Conservation (phyloP, 129 eudicot genomes). For the Sambucus nigra region DNA sequence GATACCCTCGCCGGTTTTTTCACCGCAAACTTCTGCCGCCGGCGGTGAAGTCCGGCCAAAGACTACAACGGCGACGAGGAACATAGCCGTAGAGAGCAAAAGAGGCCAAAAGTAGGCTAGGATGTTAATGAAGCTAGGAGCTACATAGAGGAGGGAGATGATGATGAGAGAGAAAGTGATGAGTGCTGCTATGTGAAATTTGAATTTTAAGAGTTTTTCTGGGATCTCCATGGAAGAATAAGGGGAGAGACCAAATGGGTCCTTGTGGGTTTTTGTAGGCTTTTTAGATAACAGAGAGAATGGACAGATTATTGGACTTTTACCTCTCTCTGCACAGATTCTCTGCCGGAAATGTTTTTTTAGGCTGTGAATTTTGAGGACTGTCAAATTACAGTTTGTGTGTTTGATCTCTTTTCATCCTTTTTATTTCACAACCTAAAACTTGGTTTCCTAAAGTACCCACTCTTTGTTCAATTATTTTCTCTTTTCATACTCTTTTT, state of each 20-base stretch:
- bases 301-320: conserved; percentile 3
- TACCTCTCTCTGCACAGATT: conserved; percentile 19
- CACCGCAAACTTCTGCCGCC: conserved; percentile 25
- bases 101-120: conserved; percentile 67
- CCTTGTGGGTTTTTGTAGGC: conserved; percentile 2
- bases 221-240: conserved; percentile 42
- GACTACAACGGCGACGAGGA: conserved; percentile 40
- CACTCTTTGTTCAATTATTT: background rate
- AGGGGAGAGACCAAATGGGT: conserved; percentile 2
- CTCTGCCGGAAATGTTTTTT: conserved; percentile 18
- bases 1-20: conserved; percentile 63
- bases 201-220: conserved; percentile 34
- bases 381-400: too few relatives aligned
- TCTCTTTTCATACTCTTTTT: background rate
- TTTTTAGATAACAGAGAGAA: background rate
- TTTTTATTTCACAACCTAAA: conserved; percentile 1
- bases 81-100: conserved; percentile 46
- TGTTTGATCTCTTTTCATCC: background rate
- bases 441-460: background rate
- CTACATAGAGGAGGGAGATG: conserved; percentile 19
- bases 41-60: conserved; percentile 52
- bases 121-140: conserved; percentile 37
- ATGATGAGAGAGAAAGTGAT: conserved; percentile 8
- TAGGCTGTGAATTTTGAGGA: too few relatives aligned
- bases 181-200: conserved; percentile 22